Conservation (phyloP, 75 land plant genomes). For the Sequoiadendron giganteum region DNA sequence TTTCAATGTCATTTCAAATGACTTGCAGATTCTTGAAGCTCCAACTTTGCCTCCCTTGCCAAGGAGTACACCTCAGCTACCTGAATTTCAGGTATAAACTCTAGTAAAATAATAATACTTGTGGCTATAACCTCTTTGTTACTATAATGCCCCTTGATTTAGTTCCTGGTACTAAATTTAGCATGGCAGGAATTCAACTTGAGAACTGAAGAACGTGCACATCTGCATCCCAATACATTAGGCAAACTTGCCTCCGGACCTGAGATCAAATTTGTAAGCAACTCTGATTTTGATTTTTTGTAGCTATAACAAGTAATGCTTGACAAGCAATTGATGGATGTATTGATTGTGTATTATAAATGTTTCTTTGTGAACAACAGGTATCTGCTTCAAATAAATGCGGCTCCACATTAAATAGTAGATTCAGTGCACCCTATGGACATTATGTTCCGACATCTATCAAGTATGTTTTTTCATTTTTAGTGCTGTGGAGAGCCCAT, state of each 20-base stretch:
- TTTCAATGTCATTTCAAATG: not conserved
- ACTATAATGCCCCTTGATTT: not conserved
- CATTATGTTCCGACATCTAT: not conserved
- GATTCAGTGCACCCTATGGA: conserved; percentile 10
- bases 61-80: conserved; percentile 64
- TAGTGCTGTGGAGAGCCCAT: not conserved
- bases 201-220: conserved; percentile 8
- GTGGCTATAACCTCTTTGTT: not conserved
- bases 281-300: not conserved
- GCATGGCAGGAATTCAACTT: conserved; percentile 10
- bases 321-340: not conserved
- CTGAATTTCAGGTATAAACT: conserved; percentile 80
- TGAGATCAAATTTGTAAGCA: not conserved
- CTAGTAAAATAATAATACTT: not conserved
- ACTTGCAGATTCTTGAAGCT: conserved; percentile 78
- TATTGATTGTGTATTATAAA: not conserved
- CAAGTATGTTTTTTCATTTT: conserved; percentile 2
- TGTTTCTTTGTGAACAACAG: conserved; percentile 7
- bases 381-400: not conserved
- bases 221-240: not conserved
- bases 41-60: conserved; percentile 55
- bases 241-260: not conserved
- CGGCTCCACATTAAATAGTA: not conserved
- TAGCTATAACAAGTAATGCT: not conserved
- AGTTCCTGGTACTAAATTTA: not conserved